A percentile compares a stretch with the other conserved stretches of the same genome.
Conservation (phyloP, 1,284 basidiomycete genomes). For the Malassezia obtusa region DNA sequence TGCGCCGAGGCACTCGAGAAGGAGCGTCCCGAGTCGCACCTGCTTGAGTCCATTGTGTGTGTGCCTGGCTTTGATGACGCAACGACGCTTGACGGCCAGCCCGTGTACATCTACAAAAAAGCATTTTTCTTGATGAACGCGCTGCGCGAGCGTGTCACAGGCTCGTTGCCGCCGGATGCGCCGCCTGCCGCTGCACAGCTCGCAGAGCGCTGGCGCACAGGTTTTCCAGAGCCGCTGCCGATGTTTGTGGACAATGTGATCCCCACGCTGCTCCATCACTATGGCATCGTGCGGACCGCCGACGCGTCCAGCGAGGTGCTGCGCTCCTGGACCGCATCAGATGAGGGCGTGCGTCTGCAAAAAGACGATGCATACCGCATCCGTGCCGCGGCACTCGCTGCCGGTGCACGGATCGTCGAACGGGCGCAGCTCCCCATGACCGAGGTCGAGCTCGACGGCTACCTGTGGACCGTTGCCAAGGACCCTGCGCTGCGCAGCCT, state of each 20-base stretch:
- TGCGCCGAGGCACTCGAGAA: conserved; percentile 53
- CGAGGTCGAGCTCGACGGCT: conserved; percentile 41
- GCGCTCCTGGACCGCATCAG: not conserved
- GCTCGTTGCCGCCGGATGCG: not conserved
- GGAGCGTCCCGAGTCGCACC: conserved; percentile 24
- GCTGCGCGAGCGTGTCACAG: conserved; percentile 53
- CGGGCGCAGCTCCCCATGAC: conserved; percentile 17
- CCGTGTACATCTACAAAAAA: conserved; percentile 75
- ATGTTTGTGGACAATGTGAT: conserved; percentile 78
- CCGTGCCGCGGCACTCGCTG: conserved; percentile 28
- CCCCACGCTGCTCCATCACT: conserved; percentile 67
- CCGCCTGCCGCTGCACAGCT: not conserved
- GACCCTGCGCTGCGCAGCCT: conserved; percentile 25
- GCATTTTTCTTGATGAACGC: conserved; percentile 70
- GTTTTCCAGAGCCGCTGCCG: conserved; percentile 52
- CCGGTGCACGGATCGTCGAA: conserved; percentile 23
- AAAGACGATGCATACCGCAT: conserved; percentile 33
- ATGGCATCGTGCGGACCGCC: conserved; percentile 63
- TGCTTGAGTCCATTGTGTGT: conserved; percentile 1
- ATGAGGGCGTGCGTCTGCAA: conserved; percentile 19
- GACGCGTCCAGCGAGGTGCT: conserved; percentile 12
- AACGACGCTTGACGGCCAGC: conserved; percentile 9
- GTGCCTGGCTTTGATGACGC: conserved; percentile 37
- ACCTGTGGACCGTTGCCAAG: conserved; percentile 41
- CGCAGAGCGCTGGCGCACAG: not conserved